These are phyloP conservation scores for Coniochaeta sp. DNA, from an alignment of 2,329 filamentous ascomycete species.

Conservation along the genomic window DNA sequence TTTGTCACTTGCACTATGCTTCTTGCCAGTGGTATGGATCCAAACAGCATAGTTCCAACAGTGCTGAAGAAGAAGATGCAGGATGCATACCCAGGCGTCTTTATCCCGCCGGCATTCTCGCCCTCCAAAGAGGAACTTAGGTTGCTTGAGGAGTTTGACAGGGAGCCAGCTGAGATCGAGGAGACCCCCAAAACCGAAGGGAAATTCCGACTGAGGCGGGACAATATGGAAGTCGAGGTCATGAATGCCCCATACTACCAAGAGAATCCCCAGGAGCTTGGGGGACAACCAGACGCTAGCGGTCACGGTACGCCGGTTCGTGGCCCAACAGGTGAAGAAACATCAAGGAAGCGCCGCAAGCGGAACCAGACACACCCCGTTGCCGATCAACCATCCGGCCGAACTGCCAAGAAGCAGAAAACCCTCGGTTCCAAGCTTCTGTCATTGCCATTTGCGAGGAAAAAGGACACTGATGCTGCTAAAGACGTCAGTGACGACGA, in stretches of 20 bases:
- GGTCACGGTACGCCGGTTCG: background rate
- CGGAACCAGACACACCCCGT: background rate
- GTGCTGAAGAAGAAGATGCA: constrained; percentile 39
- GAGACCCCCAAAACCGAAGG: constrained; percentile 12
- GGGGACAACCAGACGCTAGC: background rate
- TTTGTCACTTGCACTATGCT: constrained; percentile 37
- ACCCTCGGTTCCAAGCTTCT: background rate
- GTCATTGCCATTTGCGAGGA: background rate
- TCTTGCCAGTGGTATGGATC: constrained; percentile 31
- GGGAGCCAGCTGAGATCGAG: constrained; percentile 8
- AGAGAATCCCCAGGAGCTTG: background rate
- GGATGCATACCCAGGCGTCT: constrained; percentile 35
- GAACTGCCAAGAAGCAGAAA: background rate
- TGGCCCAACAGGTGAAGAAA: background rate
- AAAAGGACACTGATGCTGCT: background rate
- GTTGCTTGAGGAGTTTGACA: constrained; percentile 17
- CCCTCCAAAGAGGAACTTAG: constrained; percentile 25
- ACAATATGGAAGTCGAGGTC: constrained; percentile 36
- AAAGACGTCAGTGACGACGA: background rate
- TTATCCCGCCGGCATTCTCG: constrained; percentile 29
- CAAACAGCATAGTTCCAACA: constrained; percentile 32
- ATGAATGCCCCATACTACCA: constrained; percentile 43
- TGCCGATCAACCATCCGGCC: background rate
- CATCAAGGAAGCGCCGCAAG: background rate
- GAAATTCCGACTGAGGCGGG: constrained; percentile 22